Conservation (phyloP, 139 green algal genomes). For the Coelastrella sp. region DNA sequence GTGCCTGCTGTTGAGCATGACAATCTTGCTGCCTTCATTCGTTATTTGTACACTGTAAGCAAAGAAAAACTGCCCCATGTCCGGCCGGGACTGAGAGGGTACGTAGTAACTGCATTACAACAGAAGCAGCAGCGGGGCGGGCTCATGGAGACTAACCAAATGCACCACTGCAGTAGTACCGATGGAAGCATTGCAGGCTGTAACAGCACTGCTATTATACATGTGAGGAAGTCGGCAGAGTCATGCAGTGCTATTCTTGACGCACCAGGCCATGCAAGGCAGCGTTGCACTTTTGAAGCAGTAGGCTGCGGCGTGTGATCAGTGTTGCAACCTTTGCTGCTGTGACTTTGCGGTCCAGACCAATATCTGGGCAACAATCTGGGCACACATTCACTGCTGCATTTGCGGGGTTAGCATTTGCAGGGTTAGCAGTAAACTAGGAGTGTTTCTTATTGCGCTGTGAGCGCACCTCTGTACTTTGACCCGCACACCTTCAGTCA, state of each 20-base stretch:
- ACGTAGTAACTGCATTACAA: conserved; percentile 60
- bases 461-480: conserved; percentile 53
- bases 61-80: conserved; percentile 68
- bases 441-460: not conserved
- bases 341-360: no score
- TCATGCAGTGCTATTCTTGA: no score
- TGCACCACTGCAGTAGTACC: no score
- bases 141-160: not conserved
- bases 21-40: conserved; percentile 30
- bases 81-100: conserved; percentile 59
- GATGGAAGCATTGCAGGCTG: no score
- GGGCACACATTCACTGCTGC: not conserved
- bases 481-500: conserved; percentile 66
- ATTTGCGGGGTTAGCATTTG: not conserved
- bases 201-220: no score
- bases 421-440: no score
- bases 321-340: no score
- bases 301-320: not conserved
- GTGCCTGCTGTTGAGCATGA: conserved; percentile 51
- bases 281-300: not conserved
- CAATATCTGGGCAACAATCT: no score
- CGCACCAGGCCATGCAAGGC: no score
- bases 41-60: conserved; percentile 71
- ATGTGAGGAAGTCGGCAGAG: no score
- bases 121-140: not conserved